Evolutionary conservation across 148 eudicot genomes (phyloP).

Genomic region (Persicaria tinctoria): DNA sequence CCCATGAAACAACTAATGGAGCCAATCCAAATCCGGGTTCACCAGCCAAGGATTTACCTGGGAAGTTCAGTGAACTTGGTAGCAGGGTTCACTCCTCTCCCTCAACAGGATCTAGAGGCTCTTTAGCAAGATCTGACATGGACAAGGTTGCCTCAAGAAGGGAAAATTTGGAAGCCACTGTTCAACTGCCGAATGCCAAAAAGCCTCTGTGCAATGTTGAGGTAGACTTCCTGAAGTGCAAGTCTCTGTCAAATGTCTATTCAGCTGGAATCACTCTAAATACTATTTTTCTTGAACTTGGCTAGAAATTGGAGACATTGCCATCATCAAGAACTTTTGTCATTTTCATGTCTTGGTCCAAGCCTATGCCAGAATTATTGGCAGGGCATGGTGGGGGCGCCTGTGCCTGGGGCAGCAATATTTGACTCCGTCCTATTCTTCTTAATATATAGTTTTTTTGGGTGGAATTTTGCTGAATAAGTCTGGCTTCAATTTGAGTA

Average conservation of each 20-base stretch:
- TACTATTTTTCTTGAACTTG: neutral
- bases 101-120: constrained; percentile 60
- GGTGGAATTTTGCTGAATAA: neutral
- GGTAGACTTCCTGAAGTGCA: constrained; percentile 37
- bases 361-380: neutral
- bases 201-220: constrained; percentile 76
- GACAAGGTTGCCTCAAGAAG: constrained; percentile 49
- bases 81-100: constrained; percentile 53
- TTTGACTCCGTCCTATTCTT: neutral
- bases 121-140: constrained; percentile 53
- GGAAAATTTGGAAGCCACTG: constrained; percentile 26
- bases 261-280: neutral
- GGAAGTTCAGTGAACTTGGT: constrained; percentile 23
- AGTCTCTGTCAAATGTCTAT: neutral
- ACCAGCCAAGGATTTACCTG: constrained; percentile 27
- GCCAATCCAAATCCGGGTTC: constrained; percentile 20
- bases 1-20: constrained; percentile 38
- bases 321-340: neutral
- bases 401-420: neutral
- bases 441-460: neutral
- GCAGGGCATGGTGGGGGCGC: neutral
- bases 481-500: neutral
- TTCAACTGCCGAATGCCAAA: constrained; percentile 24
- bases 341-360: neutral
- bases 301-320: neutral